These are phyloP conservation scores for Vickermania spadyakhi DNA, from an alignment of 208 protist species.

Conservation along the genomic window DNA sequence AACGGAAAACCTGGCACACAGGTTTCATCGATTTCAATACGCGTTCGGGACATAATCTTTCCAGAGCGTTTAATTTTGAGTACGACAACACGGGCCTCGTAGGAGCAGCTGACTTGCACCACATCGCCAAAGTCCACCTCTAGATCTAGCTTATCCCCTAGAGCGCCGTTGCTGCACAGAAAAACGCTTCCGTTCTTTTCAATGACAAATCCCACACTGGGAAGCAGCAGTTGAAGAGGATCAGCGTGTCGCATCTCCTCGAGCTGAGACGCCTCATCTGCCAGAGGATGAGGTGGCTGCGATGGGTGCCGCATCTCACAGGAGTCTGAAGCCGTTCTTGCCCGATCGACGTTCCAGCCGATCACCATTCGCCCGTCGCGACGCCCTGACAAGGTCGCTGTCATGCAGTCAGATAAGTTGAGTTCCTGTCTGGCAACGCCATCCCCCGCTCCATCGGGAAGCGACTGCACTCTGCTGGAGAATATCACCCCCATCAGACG, in stretches of 20 bases:
- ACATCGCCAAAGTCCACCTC: constrained; percentile 14
- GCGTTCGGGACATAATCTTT: neutral
- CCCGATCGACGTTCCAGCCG: neutral
- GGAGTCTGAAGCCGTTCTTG: no score
- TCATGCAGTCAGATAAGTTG: neutral
- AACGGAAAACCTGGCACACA: neutral
- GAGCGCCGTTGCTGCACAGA: neutral
- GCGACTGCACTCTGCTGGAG: no score
- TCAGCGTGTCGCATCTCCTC: neutral
- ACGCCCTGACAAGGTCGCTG: neutral
- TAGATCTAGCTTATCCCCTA: constrained; percentile 4
- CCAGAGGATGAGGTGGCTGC: no score
- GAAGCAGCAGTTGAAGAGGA: neutral
- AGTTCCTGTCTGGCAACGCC: no score
- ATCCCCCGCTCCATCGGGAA: no score
- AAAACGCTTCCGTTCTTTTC: neutral
- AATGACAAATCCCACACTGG: neutral
- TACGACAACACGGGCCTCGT: constrained; percentile 2
- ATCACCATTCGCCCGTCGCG: neutral
- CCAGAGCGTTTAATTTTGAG: neutral
- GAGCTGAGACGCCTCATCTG: neutral
- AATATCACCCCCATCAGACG: neutral
- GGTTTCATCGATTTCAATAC: neutral
- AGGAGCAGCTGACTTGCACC: constrained; percentile 20
- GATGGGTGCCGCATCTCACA: no score